Base-by-base conservation (phyloP, 2,329 filamentous ascomycete species). In the Orbilia blumenaviensis region DNA sequence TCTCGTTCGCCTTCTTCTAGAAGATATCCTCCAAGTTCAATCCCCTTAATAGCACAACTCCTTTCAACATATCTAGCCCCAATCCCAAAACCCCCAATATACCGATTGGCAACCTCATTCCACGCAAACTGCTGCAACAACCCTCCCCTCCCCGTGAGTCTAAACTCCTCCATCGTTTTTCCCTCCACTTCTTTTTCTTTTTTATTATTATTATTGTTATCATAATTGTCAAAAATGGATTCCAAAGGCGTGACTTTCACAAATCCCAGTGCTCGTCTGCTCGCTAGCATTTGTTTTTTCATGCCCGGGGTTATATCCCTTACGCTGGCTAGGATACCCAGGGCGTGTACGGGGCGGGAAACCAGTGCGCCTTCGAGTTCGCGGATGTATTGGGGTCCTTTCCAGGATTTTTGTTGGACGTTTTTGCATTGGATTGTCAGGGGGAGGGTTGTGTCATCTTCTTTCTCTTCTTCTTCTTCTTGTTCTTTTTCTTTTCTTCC, bases 281-380 rank as follows among this genome's bases (percentile, higher is more conserved):
- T 75, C 3, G 71, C 34, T 12, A 75, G 46, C 71, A 75, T 75
- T 52, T 75, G 71, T 36, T 60, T 66, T 38, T 54, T 67, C 2
- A 96, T 89, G 0, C 94, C 94, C 80, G 89, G 91, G 0, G 93
- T 96, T 32, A 93, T 91, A 63, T 89, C 85, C 76, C 87, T 85
- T 78, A 90, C 88, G 2, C 89, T 87, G 23, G 91, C 90, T 64
- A 97, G 83, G 14, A 97, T 80, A 0, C 89, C 94, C 34, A 97
- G 82, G 4, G 91, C 89, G 12, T 87, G 86, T 0, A 85, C 82
- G 0, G 93, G 93, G 5, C 92, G 91, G 10, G 89, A 89, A 0
- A 86, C 86, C 80, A 95, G 91, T 0, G 92, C 88, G 2, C 94
- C 94, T 81, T 93, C 91, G 2, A 94, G 86, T 83, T 94, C 92